Evolutionary conservation across 169 alveolate genomes (phyloP).

Genomic region (Eimeria tenella): DNA sequence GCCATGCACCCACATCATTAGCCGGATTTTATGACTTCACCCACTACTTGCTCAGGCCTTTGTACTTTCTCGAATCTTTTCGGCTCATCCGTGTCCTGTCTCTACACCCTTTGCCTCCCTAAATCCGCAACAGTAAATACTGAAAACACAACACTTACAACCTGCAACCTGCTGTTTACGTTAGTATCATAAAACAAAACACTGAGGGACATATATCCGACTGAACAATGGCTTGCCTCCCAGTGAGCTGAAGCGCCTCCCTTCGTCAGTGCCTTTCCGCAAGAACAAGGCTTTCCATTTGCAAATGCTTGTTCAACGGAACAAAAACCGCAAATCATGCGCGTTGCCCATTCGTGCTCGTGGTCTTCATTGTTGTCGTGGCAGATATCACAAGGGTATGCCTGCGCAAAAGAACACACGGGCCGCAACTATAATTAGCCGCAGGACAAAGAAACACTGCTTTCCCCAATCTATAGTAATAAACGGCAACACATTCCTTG

Average conservation of each 20-base stretch:
- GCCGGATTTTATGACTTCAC: not conserved
- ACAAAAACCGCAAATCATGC: constrained; percentile 92
- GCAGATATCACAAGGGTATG: constrained; percentile 92
- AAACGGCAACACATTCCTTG: not conserved
- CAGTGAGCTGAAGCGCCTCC: constrained; percentile 76
- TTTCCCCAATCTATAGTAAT: not conserved
- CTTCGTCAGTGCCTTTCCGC: constrained; percentile 79
- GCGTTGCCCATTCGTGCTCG: constrained; percentile 88
- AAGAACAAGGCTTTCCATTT: constrained; percentile 76
- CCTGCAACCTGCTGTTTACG: not conserved
- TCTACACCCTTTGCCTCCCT: constrained; percentile 83
- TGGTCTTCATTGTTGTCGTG: constrained; percentile 91
- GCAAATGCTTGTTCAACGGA: constrained; percentile 84
- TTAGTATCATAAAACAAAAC: not conserved
- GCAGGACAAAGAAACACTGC: not conserved
- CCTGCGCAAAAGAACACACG: constrained; percentile 73
- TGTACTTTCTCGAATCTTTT: constrained; percentile 77
- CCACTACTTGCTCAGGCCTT: constrained; percentile 38
- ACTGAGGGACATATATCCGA: not conserved
- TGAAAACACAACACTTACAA: not conserved
- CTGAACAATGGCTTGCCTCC: constrained; percentile 76
- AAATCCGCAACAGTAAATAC: not conserved
- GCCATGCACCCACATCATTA: no score
- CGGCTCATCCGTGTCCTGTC: constrained; percentile 77
- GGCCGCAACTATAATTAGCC: not conserved